Conservation (phyloP, 352 stramenopile genomes). For the Blastocystis sp. region DNA sequence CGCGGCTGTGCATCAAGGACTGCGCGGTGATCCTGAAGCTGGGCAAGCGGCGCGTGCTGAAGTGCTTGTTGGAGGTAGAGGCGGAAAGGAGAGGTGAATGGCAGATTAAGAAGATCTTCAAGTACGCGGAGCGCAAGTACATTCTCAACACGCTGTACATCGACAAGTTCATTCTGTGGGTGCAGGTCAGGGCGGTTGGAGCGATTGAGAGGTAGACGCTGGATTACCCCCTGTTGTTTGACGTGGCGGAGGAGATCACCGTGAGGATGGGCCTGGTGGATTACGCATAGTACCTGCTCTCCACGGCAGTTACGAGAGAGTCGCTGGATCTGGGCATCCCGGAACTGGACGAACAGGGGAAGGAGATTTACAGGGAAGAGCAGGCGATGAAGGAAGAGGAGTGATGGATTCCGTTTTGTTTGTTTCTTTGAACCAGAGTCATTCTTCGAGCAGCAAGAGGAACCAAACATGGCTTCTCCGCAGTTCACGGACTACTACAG, state of each 20-base stretch:
- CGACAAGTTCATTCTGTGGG: slow-evolving; percentile 80
- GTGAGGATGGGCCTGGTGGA: not conserved
- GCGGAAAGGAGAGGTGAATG: not conserved
- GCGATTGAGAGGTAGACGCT: not conserved
- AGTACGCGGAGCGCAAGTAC: slow-evolving; percentile 92
- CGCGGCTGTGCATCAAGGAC: slow-evolving; percentile 79
- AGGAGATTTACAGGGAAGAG: slow-evolving; percentile 29
- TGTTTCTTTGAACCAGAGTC: not conserved
- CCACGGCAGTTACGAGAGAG: not conserved
- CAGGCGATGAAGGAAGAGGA: not conserved
- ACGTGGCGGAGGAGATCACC: slow-evolving; percentile 38
- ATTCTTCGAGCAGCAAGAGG: no score
- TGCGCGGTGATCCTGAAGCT: slow-evolving; percentile 80
- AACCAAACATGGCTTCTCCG: slow-evolving; percentile 6
- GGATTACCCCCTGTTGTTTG: slow-evolving; percentile 45
- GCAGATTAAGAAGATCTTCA: slow-evolving; percentile 84
- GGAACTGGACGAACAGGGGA: slow-evolving; percentile 36
- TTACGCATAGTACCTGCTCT: slow-evolving; percentile 51
- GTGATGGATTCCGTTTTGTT: not conserved
- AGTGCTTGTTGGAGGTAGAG: slow-evolving; percentile 78
- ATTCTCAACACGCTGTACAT: slow-evolving; percentile 91
- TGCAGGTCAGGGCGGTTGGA: not conserved
- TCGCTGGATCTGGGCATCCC: slow-evolving; percentile 48
- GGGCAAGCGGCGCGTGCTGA: slow-evolving; percentile 84
- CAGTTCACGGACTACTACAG: slow-evolving; percentile 46